Evolutionary conservation across 768 basidiomycete species (phyloP), one percentile per base, ranked within the genome.

Genomic region (Hericium coralloides): DNA sequence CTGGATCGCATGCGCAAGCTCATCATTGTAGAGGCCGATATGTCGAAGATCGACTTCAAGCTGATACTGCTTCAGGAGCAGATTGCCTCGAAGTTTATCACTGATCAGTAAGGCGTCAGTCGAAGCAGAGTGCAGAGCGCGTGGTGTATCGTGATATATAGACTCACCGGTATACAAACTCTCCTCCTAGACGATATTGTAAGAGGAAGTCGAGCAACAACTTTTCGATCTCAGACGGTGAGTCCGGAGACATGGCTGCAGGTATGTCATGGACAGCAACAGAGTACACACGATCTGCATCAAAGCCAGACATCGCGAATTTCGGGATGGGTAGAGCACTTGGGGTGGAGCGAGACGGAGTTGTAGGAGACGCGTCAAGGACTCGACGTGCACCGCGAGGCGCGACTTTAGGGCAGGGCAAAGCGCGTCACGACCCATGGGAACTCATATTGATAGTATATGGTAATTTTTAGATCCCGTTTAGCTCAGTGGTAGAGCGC

Each of bases 1-100:
- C 70, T 97, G 92, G 55, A 98, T 84, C 20, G 83, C 82, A 69
- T 95, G 91, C 2, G 92, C 94, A 38, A 99, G 77, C 66, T 95
- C 93, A 65, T 98, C 95, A 63, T 97, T 94, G 76, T 87, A 98
- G 26, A 94, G 73, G 8, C 69, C 66, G 7, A 75, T 57, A 62
- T 76, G 73, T 15, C 73, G 66, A 57, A 84, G 68, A 63, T 83
- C 81, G 14, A 85, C 78, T 58, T 83, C 81, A 38, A 85, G 71
- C 18, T 78, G 77, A 59, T 79, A 83, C 59, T 95, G 91, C 67
- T 94, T 94, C 60, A 95, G 69, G 14, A 98, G 80, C 37, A 98
- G 72, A 68, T 94, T 95, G 49, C 85, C 91, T 18, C 95, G 83
- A 26, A 98, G 76, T 61, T 89, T 89, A 66, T 99, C 97, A 66